Evolutionary conservation across 352 stramenopile genomes (phyloP).

Genomic region (Peronospora belbahrii): DNA sequence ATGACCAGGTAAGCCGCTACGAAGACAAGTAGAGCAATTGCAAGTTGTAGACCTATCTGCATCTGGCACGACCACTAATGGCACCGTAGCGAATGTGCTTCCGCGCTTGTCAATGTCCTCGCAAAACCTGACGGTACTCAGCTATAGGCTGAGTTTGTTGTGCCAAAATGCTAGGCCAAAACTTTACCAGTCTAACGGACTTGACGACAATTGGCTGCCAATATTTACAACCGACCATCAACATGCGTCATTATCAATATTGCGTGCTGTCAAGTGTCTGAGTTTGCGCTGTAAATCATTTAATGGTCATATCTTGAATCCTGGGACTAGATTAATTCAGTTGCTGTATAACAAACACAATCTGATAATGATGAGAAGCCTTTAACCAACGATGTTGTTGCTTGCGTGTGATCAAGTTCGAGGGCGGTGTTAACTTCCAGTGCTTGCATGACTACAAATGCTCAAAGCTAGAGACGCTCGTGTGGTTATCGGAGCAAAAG

Average conservation of each 20-base stretch:
- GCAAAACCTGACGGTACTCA: slow-evolving; percentile 30
- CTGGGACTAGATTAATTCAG: too few species aligned
- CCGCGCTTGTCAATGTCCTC: slow-evolving; percentile 21
- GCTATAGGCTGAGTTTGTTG: slow-evolving; percentile 34
- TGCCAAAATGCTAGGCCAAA: slow-evolving; percentile 22
- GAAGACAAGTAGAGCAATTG: slow-evolving; percentile 24
- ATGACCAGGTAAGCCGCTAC: too few species aligned
- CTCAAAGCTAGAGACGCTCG: slow-evolving; percentile 26
- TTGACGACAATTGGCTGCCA: slow-evolving; percentile 48
- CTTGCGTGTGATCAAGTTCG: slow-evolving; percentile 40
- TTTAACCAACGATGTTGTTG: slow-evolving; percentile 23
- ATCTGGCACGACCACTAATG: too few species aligned
- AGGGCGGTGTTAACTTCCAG: slow-evolving; percentile 36
- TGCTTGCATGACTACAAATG: too few species aligned
- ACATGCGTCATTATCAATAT: slow-evolving; percentile 36
- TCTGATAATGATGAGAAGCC: slow-evolving; percentile 22
- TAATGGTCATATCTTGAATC: too few species aligned
- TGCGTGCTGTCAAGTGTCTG: slow-evolving; percentile 44
- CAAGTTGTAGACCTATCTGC: too few species aligned
- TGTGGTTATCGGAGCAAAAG: slow-evolving; percentile 35
- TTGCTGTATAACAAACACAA: too few species aligned
- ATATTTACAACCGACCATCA: slow-evolving; percentile 28
- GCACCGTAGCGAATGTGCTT: slow-evolving; percentile 23
- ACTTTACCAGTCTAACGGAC: slow-evolving; percentile 29
- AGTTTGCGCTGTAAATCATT: too few species aligned